These are phyloP conservation scores for Globisporangium recalcitrans DNA, from an alignment of 352 stramenopile species.

Conservation along the genomic window DNA sequence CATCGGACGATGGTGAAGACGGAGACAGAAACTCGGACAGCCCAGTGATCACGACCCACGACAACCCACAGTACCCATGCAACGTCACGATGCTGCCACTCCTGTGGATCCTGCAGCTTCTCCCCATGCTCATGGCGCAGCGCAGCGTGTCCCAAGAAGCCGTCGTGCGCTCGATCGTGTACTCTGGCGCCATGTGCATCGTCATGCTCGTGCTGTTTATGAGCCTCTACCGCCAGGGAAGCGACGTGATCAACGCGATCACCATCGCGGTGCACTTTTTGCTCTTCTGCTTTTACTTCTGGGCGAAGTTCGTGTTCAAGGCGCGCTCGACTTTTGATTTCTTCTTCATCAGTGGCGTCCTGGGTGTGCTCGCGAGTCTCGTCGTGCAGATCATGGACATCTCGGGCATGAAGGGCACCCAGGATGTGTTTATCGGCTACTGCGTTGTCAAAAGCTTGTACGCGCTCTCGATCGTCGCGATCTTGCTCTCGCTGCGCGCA, in stretches of 20 bases:
- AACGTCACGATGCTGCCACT: conserved; percentile 49
- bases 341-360: conserved; percentile 63
- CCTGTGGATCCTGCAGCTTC: conserved; percentile 68
- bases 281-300: conserved; percentile 67
- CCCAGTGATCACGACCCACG: conserved; percentile 17
- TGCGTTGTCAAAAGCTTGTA: conserved; percentile 53
- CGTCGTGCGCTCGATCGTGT: conserved; percentile 61
- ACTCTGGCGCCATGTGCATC: conserved; percentile 53
- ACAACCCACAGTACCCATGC: conserved; percentile 43
- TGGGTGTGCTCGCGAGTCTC: conserved; percentile 41
- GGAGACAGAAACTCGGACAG: neutral
- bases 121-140: conserved; percentile 85
- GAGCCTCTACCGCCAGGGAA: conserved; percentile 47
- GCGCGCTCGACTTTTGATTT: conserved; percentile 80
- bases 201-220: conserved; percentile 58
- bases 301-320: conserved; percentile 75
- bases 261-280: conserved; percentile 48
- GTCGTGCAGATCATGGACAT: conserved; percentile 48
- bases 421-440: conserved; percentile 32
- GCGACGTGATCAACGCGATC: conserved; percentile 42
- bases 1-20: conserved; percentile 14
- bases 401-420: conserved; percentile 18
- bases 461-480: conserved; percentile 56
- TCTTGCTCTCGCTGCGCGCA: conserved; percentile 69
- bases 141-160: conserved; percentile 74